Conservation (phyloP, 768 basidiomycete species). For the Phlebiopsis flavidoalba region DNA sequence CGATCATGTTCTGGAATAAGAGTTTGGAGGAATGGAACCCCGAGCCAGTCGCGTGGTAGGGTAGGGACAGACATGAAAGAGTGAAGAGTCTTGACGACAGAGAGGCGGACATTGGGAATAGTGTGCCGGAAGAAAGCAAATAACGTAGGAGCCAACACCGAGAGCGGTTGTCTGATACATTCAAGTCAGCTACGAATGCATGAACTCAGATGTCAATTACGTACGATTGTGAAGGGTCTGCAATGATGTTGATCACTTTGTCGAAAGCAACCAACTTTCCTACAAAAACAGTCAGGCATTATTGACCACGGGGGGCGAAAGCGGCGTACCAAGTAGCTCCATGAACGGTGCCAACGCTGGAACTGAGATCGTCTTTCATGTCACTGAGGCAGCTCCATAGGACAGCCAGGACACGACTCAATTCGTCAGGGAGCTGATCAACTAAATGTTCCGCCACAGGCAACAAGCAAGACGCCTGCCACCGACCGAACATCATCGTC, state of each 20-base stretch:
- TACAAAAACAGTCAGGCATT: constrained; percentile 23
- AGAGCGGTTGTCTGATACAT: constrained; percentile 63
- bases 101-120: constrained; percentile 86
- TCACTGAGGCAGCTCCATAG: constrained; percentile 88
- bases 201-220: constrained; percentile 26
- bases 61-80: constrained; percentile 79
- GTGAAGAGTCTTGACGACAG: constrained; percentile 84
- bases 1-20: constrained; percentile 89
- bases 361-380: constrained; percentile 95
- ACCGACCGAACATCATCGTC: constrained; percentile 98
- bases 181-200: constrained; percentile 1
- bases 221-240: constrained; percentile 64
- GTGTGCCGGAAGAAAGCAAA: constrained; percentile 99
- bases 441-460: constrained; percentile 87
- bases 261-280: constrained; percentile 80
- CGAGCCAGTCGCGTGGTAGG: constrained; percentile 78
- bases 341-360: constrained; percentile 95
- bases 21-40: constrained; percentile 71
- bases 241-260: constrained; percentile 73
- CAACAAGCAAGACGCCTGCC: constrained; percentile 84
- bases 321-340: constrained; percentile 80
- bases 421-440: constrained; percentile 61
- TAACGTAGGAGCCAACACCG: constrained; percentile 77
- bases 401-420: constrained; percentile 72
- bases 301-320: background rate